phyloP scores from a whole-genome alignment of 177 flowering plant species.

The Vitis hybrid region DNA sequence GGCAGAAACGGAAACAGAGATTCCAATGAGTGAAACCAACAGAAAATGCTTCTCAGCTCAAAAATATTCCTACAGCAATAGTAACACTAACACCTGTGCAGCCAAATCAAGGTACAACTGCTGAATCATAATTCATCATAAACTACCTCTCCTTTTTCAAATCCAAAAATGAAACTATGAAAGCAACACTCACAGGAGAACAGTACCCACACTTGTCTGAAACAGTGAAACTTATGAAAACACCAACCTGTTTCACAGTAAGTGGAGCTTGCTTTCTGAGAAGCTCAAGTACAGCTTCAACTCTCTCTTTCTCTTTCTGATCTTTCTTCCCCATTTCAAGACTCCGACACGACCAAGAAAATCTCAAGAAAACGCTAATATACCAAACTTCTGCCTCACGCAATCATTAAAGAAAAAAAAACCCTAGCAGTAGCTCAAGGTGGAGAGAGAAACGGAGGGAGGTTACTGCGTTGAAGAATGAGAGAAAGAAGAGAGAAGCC shows the following conservation, averaged over 20 bases:
- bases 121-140: no score
- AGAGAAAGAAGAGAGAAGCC: conserved; percentile 1
- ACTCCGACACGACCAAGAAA: background rate
- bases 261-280: conserved; percentile 81
- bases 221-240: background rate
- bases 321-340: conserved; percentile 58
- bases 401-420: conserved; percentile 26
- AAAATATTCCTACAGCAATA: no score
- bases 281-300: conserved; percentile 62
- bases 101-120: no score
- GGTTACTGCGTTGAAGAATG: conserved; percentile 9
- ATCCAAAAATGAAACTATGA: background rate
- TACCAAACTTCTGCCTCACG: conserved; percentile 48
- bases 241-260: conserved; percentile 71
- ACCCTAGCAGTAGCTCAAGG: background rate
- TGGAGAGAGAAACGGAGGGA: conserved; percentile 7
- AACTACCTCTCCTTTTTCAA: background rate
- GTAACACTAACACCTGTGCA: no score
- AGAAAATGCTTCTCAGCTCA: no score
- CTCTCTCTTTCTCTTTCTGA: conserved; percentile 34
- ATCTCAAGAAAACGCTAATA: conserved; percentile 19
- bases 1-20: no score
- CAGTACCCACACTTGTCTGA: background rate
- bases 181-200: background rate
- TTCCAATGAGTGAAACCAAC: no score